Evolutionary conservation across 768 basidiomycete species (phyloP).

Genomic region (Kwoniella sp.): DNA sequence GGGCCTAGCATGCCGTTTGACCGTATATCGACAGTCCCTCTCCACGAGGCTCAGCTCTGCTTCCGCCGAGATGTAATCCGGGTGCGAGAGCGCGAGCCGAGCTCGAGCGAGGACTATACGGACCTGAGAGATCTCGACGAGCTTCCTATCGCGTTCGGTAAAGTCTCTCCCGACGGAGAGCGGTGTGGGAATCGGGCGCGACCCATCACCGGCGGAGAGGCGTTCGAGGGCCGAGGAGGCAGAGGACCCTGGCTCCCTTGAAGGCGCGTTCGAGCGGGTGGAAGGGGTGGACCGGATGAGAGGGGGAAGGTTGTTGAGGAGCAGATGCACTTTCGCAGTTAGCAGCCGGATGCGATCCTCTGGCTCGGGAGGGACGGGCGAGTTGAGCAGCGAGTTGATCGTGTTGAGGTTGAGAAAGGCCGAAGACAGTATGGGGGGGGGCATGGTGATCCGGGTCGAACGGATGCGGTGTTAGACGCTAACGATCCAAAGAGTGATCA

Average conservation of each 20-base stretch:
- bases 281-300: not conserved
- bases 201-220: no score
- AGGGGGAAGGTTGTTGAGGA: constrained; percentile 10
- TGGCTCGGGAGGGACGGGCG: not conserved
- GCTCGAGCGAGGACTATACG: constrained; percentile 16
- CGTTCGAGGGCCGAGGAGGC: no score
- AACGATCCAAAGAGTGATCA: no score
- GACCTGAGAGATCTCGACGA: constrained; percentile 4
- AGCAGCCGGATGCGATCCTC: constrained; percentile 26
- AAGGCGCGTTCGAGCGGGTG: no score
- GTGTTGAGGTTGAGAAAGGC: constrained; percentile 24
- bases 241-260: no score
- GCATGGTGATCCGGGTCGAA: no score
- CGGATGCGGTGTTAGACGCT: no score
- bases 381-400: constrained; percentile 19
- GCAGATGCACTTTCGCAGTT: constrained; percentile 29
- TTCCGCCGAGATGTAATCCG: constrained; percentile 12
- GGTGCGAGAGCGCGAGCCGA: constrained; percentile 9
- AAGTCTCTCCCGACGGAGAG: not conserved
- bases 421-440: no score
- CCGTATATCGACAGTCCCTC: constrained; percentile 2
- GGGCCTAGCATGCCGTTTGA: constrained; percentile 2
- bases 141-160: not conserved
- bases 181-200: no score
- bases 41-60: constrained; percentile 19